A percentile compares a stretch with the other conserved stretches of the same genome.
These are phyloP conservation scores for Clathrospora elynae DNA, from an alignment of 2,329 filamentous ascomycete species.

Conservation along the genomic window DNA sequence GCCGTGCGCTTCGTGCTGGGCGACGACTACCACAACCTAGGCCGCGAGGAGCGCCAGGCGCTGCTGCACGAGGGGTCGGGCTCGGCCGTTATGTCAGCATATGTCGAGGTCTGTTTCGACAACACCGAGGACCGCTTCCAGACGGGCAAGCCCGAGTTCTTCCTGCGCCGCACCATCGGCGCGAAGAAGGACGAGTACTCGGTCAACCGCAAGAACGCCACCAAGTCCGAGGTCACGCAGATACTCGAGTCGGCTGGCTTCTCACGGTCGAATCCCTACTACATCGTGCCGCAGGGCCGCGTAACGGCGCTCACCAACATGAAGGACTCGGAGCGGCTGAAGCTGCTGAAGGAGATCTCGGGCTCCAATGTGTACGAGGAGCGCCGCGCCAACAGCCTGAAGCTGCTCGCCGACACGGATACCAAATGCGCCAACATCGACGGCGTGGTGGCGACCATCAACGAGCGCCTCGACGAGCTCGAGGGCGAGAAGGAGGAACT, in stretches of 20 bases:
- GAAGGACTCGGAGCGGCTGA: constrained; percentile 92
- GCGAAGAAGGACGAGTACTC: constrained; percentile 99
- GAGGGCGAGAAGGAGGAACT: constrained; percentile 98
- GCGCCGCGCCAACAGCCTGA: constrained; percentile 85
- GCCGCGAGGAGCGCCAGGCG: constrained; percentile 91
- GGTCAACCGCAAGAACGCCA: constrained; percentile 93
- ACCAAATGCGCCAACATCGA: constrained; percentile 96
- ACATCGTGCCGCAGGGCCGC: constrained; percentile 96
- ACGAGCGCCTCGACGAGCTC: constrained; percentile 82
- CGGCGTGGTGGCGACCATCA: constrained; percentile 87
- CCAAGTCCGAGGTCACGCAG: constrained; percentile 92
- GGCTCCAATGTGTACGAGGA: constrained; percentile 97
- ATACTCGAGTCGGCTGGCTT: constrained; percentile 95
- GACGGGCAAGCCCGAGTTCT: constrained; percentile 87
- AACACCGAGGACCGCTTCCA: constrained; percentile 96
- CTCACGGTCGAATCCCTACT: constrained; percentile 96
- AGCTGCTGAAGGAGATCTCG: constrained; percentile 94
- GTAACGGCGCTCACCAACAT: constrained; percentile 97
- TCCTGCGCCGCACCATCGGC: constrained; percentile 91
- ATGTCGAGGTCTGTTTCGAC: constrained; percentile 98
- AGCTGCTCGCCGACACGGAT: constrained; percentile 96
- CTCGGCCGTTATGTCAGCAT: constrained; percentile 98
- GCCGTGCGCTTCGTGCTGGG: constrained; percentile 98
- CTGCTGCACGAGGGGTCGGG: constrained; percentile 98
- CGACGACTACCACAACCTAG: constrained; percentile 96